Percentiles rank a stretch among this genome's conserved stretches.
Conservation (phyloP, 306 rosid genomes). For the Acacia crassicarpa region DNA sequence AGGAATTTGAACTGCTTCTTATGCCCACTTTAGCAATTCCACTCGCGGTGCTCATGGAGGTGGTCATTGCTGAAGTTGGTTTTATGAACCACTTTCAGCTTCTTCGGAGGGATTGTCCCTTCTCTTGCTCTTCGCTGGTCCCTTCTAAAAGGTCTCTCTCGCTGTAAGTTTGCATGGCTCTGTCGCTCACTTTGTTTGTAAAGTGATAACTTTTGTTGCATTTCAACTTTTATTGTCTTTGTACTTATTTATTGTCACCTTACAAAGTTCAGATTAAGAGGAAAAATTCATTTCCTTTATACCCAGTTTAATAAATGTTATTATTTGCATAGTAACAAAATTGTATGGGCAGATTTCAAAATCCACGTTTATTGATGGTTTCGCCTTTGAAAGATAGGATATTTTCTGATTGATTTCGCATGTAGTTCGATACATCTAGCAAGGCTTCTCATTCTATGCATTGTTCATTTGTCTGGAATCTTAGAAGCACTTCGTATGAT, state of each 20-base stretch:
- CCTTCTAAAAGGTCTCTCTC: slow-evolving; percentile 49
- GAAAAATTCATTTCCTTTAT: slow-evolving; percentile 1
- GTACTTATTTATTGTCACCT: not conserved
- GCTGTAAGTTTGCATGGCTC: slow-evolving; percentile 41
- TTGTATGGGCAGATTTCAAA: slow-evolving; percentile 9
- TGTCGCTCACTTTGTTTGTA: slow-evolving; percentile 2
- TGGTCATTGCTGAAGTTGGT: slow-evolving; percentile 46
- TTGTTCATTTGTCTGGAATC: not conserved
- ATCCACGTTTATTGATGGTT: slow-evolving; percentile 5
- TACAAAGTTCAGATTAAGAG: not conserved
- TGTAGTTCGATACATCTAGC: slow-evolving; percentile 10
- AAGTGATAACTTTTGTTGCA: not conserved
- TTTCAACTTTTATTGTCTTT: not conserved
- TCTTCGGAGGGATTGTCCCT: slow-evolving; percentile 31
- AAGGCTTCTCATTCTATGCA: slow-evolving; percentile 4
- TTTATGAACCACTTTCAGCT: slow-evolving; percentile 41
- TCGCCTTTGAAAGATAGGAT: slow-evolving; percentile 1
- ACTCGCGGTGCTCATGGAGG: slow-evolving; percentile 48
- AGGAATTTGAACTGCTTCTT: slow-evolving; percentile 24
- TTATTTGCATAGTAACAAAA: slow-evolving; percentile 1
- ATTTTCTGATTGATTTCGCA: slow-evolving; percentile 15
- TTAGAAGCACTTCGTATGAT: slow-evolving; percentile 19
- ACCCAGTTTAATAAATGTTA: not conserved
- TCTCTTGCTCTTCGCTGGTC: slow-evolving; percentile 35
- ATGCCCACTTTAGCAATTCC: slow-evolving; percentile 35